Conservation (phyloP, 352 stramenopile species). For the Phytophthora agathidicida region DNA sequence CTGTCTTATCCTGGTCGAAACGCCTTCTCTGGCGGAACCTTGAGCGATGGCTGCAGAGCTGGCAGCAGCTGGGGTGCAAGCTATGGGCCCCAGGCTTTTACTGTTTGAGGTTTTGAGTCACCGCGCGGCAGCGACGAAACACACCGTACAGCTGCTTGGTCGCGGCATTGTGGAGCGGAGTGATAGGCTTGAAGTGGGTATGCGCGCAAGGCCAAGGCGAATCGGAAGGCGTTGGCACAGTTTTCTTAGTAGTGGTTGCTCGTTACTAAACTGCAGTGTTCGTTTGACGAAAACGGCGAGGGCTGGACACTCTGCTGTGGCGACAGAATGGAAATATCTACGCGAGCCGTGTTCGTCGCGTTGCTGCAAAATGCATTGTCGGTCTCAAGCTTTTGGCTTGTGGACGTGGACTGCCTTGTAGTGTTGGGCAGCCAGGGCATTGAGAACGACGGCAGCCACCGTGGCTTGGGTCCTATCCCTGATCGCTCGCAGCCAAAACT, state of each 20-base stretch:
- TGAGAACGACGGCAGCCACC: too few species aligned
- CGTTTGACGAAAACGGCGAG: slow-evolving; percentile 6
- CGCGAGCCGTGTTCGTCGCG: not conserved
- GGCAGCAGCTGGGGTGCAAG: slow-evolving; percentile 10
- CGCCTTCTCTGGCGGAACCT: not conserved
- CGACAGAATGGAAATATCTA: slow-evolving; percentile 13
- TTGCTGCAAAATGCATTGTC: not conserved
- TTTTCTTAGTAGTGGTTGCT: too few species aligned
- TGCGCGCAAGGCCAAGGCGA: too few species aligned
- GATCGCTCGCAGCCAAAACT: too few species aligned
- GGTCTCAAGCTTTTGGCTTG: too few species aligned
- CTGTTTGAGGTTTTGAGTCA: slow-evolving; percentile 8
- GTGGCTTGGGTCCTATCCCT: slow-evolving; percentile 17
- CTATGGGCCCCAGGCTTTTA: slow-evolving; percentile 18
- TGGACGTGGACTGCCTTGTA: not conserved
- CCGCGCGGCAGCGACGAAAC: not conserved
- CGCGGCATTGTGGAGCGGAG: slow-evolving; percentile 9
- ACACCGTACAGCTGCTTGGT: slow-evolving; percentile 19
- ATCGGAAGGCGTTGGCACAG: too few species aligned
- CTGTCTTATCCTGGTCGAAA: slow-evolving; percentile 30
- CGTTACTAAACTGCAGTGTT: too few species aligned
- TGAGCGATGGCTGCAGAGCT: slow-evolving; percentile 11
- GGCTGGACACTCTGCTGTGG: not conserved
- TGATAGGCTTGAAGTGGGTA: slow-evolving; percentile 16
- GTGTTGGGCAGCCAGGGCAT: not conserved